Conservation (phyloP, 345 rosid species). For the Balakata baccata region DNA sequence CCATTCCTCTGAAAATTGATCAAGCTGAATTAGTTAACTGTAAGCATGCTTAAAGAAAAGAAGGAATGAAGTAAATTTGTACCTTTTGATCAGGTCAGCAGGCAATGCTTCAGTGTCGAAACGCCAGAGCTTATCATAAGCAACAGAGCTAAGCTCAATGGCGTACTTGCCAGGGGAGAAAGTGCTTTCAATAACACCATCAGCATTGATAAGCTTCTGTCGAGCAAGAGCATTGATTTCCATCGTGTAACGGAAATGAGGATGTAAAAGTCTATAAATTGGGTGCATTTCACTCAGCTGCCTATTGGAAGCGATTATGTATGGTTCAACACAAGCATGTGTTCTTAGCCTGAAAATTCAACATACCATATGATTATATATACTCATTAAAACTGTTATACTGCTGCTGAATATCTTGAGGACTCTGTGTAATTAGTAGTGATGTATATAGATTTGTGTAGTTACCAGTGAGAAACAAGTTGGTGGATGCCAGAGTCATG, state of each 20-base stretch:
- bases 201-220: constrained; percentile 42
- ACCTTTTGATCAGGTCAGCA: constrained; percentile 47
- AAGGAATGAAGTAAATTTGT: background rate
- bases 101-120: constrained; percentile 50
- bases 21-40: background rate
- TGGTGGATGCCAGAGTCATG: constrained; percentile 67
- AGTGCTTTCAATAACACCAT: constrained; percentile 53
- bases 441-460: no score
- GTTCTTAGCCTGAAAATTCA: constrained; percentile 13
- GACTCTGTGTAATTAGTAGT: no score
- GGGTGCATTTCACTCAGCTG: constrained; percentile 70
- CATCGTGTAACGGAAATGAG: constrained; percentile 74
- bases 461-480: constrained; percentile 70
- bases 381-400: no score
- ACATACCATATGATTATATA: background rate
- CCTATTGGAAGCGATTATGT: constrained; percentile 54
- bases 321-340: constrained; percentile 42
- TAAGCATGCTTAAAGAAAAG: background rate
- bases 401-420: no score
- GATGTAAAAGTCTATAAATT: constrained; percentile 47
- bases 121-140: constrained; percentile 45
- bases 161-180: constrained; percentile 55
- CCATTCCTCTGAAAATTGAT: constrained; percentile 29
- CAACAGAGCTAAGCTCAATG: constrained; percentile 48
- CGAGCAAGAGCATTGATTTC: constrained; percentile 70